Evolutionary conservation across 78 protist genomes (phyloP).

Genomic region (Capsaspora owczarzaki): DNA sequence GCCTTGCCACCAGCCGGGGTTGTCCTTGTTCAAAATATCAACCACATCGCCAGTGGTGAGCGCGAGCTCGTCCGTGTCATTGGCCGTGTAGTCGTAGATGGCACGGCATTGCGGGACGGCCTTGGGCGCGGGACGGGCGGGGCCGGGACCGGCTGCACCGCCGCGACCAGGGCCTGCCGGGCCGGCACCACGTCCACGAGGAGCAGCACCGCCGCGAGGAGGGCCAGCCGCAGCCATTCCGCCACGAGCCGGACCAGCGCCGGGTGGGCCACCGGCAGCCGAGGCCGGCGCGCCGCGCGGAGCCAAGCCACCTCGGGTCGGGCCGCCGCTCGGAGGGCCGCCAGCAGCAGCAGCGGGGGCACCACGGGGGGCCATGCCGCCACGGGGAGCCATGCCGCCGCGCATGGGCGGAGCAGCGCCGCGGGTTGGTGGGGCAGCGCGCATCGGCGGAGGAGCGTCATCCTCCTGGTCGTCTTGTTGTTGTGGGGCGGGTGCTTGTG

Average conservation of each 20-base stretch:
- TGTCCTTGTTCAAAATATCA: conserved; percentile 4
- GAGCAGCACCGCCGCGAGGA: not conserved
- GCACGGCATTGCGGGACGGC: conserved; percentile 14
- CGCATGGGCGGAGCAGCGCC: no score
- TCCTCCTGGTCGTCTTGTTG: no score
- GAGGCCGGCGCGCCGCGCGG: not conserved
- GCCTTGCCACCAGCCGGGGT: conserved; percentile 30
- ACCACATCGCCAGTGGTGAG: conserved; percentile 10
- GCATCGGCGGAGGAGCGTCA: no score
- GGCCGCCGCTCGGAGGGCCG: no score
- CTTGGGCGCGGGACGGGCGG: not conserved
- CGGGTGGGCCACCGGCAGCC: not conserved
- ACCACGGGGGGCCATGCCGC: no score
- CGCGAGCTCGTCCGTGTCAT: conserved; percentile 24
- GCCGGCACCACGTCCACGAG: not conserved
- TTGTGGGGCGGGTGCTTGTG: no score
- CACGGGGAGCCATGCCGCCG: no score
- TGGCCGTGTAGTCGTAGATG: conserved; percentile 25
- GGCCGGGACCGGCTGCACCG: not conserved
- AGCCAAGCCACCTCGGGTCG: not conserved
- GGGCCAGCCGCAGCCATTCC: not conserved
- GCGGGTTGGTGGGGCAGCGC: no score
- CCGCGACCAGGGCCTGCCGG: not conserved
- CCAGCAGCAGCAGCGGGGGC: no score
- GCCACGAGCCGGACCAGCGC: not conserved